These are phyloP conservation scores for Coprinopsis cinerea DNA, from an alignment of 768 basidiomycete genomes.

Conservation along the genomic window DNA sequence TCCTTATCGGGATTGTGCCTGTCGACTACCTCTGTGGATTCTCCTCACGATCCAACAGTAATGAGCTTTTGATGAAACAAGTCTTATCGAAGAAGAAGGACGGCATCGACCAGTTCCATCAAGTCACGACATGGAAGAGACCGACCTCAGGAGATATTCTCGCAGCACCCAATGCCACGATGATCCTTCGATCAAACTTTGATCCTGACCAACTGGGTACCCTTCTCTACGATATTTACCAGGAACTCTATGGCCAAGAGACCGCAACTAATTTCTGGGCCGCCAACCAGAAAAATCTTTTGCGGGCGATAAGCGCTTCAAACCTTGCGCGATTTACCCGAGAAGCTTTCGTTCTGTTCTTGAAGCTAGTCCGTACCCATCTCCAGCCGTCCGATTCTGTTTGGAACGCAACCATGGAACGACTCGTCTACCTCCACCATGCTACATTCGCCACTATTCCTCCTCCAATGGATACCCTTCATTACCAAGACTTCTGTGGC, in stretches of 20 bases:
- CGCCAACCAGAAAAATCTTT: not conserved
- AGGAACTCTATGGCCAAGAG: conserved; percentile 32
- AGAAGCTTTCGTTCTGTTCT: conserved; percentile 39
- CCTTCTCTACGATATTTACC: conserved; percentile 34
- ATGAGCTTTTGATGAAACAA: conserved; percentile 17
- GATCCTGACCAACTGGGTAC: conserved; percentile 25
- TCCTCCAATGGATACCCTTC: conserved; percentile 14
- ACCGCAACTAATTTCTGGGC: conserved; percentile 12
- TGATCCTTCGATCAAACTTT: conserved; percentile 13
- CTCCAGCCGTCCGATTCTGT: conserved; percentile 22
- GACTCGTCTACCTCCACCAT: conserved; percentile 22
- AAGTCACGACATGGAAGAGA: conserved; percentile 32
- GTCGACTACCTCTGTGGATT: conserved; percentile 29
- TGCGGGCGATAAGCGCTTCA: not conserved
- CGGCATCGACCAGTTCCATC: conserved; percentile 26
- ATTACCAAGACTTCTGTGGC: conserved; percentile 42
- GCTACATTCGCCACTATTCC: conserved; percentile 10
- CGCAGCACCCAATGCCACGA: conserved; percentile 10
- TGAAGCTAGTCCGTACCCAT: conserved; percentile 30
- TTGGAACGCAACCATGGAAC: conserved; percentile 39
- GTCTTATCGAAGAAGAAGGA: not conserved
- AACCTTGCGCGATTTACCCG: conserved; percentile 37
- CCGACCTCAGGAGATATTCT: conserved; percentile 21
- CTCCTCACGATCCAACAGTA: conserved; percentile 28
- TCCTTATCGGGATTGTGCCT: conserved; percentile 31